Evolutionary conservation across 139 green algal species (phyloP), one percentile per base, ranked within the genome.

Genomic region (Helicosporidium sp.): DNA sequence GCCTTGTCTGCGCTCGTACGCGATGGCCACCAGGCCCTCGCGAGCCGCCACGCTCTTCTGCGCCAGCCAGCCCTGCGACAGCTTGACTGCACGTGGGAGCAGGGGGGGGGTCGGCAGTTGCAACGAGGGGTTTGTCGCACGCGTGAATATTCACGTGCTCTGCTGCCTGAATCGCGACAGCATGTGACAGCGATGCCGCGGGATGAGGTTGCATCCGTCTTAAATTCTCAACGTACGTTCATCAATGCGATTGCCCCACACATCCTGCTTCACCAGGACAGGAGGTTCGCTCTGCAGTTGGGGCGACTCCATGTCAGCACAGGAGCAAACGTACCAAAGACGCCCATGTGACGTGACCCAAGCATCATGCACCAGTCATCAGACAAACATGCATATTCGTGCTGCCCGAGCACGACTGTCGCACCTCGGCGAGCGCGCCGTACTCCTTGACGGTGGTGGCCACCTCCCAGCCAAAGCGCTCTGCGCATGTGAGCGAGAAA

Each of bases 1-100:
- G 16, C 34, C 43, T 3, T 59, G 34, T 3, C 34, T 33, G 19
- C 52, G 52, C 52, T 59, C 52, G 33, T 59, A 59, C 6, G 52
- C 52, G 0, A 48, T 18, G 2, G 33, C 52, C 35, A 59, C 43
- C 33, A 59, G 52, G 3, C 52, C 52, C 43, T 59, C 52, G 6
- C 43, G 3, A 3, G 52, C 52, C 1, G 52, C 40, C 41, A 43
- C 51, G 25, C 3, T 24, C 26, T 58, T 58, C 13, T 41, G 51
- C 18, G 13, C 10, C 20, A 26, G 16, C 51, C 51, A 58, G 0
- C 26, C 51, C 0, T 16, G 8, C 29, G 27, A 41, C 20, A 28
- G 42, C 26, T 43, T 29, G 22, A 49, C 41, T 49, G 20, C 26
- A 19, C 12, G 25, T 29, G 5, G 18, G 3, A 15, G 29, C 4